Percentiles rank a stretch among this genome's conserved stretches.
phyloP scores from a whole-genome alignment of 352 stramenopile genomes.

The Pythium utonaiense region DNA sequence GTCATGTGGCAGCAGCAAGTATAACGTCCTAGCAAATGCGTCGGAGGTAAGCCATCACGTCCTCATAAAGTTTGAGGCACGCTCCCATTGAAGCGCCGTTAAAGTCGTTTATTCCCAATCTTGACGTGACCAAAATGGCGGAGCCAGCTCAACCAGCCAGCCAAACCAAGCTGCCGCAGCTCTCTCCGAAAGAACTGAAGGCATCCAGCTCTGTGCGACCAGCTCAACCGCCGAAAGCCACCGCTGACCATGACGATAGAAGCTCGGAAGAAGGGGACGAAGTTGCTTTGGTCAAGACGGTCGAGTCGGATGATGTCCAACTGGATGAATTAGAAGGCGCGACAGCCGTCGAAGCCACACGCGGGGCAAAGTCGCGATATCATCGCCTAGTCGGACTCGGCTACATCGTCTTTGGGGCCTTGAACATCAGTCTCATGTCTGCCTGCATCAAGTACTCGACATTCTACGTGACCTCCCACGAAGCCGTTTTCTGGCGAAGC shows the following conservation, averaged over 20 bases:
- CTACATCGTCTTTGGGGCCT: conserved; percentile 42
- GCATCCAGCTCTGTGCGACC: background rate
- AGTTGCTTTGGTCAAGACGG: background rate
- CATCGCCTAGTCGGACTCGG: conserved; percentile 31
- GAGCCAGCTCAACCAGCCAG: background rate
- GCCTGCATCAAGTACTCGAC: conserved; percentile 61
- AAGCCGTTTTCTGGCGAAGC: conserved; percentile 57
- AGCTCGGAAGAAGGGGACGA: conserved; percentile 1
- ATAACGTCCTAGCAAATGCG: no score
- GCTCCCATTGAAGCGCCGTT: no score
- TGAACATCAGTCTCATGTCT: conserved; percentile 66
- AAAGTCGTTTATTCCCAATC: no score
- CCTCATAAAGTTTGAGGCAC: no score
- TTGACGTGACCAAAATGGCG: background rate
- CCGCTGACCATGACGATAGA: background rate
- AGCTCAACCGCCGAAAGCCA: background rate
- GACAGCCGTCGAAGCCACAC: background rate
- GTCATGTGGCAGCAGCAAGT: background rate
- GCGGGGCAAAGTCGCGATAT: background rate
- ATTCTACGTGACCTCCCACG: conserved; percentile 42
- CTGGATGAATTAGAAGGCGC: background rate
- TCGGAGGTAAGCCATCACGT: no score
- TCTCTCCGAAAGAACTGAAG: background rate
- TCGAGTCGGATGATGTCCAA: background rate
- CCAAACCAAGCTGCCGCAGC: background rate